Percentiles rank a stretch among this genome's conserved stretches.
Conservation (phyloP, 805 yeast species). For the Spathaspora girioi region DNA sequence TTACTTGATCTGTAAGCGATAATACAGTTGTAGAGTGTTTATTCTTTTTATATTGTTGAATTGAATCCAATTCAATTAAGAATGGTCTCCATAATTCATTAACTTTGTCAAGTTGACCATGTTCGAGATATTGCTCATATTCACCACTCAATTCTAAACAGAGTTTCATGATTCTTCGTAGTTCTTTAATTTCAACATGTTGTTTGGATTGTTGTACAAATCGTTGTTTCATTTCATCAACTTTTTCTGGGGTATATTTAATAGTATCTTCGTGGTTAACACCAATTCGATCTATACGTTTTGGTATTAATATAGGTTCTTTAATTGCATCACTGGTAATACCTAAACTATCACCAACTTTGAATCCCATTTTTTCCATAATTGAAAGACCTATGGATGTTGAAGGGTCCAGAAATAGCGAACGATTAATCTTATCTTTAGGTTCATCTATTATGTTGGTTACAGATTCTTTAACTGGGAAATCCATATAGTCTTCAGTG, state of each 20-base stretch:
- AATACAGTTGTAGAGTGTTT: neutral
- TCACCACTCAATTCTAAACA: constrained; percentile 44
- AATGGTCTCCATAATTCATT: constrained; percentile 42
- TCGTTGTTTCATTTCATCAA: constrained; percentile 5
- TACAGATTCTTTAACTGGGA: neutral
- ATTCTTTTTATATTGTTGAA: neutral
- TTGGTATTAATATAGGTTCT: constrained; percentile 27
- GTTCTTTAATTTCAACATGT: neutral
- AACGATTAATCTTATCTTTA: neutral
- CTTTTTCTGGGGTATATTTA: neutral
- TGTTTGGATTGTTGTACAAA: neutral
- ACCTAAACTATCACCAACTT: constrained; percentile 46
- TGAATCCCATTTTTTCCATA: constrained; percentile 60
- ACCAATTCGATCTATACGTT: constrained; percentile 16
- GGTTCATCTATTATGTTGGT: neutral
- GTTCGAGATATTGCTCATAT: constrained; percentile 20
- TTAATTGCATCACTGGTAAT: constrained; percentile 14
- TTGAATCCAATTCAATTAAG: constrained; percentile 6
- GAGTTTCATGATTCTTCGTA: constrained; percentile 31
- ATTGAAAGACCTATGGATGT: constrained; percentile 46
- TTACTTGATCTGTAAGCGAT: neutral
- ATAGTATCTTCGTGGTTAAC: neutral
- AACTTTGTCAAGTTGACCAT: constrained; percentile 13
- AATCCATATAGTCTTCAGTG: neutral
- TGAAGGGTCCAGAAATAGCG: constrained; percentile 5